Evolutionary conservation across 306 rosid genomes (phyloP).

Genomic region (Cicer pinnatifidum): DNA sequence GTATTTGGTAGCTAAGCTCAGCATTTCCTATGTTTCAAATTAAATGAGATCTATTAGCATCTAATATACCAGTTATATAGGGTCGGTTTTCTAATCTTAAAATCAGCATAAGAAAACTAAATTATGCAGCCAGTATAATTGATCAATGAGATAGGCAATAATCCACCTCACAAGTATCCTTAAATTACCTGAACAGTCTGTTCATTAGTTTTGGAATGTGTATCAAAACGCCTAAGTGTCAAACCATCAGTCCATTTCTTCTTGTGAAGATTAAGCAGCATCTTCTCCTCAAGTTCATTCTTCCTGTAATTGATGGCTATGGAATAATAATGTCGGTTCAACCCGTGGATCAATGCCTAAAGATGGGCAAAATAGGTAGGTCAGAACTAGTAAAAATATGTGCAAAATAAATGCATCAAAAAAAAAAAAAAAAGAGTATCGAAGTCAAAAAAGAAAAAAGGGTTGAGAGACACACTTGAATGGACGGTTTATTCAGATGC

Average conservation of each 20-base stretch:
- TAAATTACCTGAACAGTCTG: slow-evolving; percentile 82
- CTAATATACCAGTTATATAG: background rate
- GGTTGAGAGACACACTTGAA: slow-evolving; percentile 60
- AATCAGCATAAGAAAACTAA: background rate
- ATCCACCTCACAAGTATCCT: slow-evolving; percentile 13
- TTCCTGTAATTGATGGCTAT: slow-evolving; percentile 92
- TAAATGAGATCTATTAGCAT: no score
- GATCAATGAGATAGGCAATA: background rate
- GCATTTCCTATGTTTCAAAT: slow-evolving; percentile 62
- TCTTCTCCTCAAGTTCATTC: slow-evolving; percentile 94
- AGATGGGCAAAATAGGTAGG: slow-evolving; percentile 31
- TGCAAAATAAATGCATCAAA: slow-evolving; percentile 29
- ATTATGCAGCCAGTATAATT: background rate
- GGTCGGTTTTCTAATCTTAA: background rate
- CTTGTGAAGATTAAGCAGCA: slow-evolving; percentile 93
- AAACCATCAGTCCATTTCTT: slow-evolving; percentile 98
- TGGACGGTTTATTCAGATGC: slow-evolving; percentile 93
- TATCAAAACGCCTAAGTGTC: slow-evolving; percentile 74
- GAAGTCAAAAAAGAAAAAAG: background rate
- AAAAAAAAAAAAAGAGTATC: background rate
- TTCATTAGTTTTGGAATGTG: slow-evolving; percentile 93
- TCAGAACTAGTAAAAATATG: slow-evolving; percentile 36
- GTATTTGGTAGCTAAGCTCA: slow-evolving; percentile 72
- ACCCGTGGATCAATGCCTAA: slow-evolving; percentile 94
- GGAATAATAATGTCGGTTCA: slow-evolving; percentile 93